These are phyloP conservation scores for Starmerella vaccinii DNA, from an alignment of 805 yeast species.

Conservation along the genomic window DNA sequence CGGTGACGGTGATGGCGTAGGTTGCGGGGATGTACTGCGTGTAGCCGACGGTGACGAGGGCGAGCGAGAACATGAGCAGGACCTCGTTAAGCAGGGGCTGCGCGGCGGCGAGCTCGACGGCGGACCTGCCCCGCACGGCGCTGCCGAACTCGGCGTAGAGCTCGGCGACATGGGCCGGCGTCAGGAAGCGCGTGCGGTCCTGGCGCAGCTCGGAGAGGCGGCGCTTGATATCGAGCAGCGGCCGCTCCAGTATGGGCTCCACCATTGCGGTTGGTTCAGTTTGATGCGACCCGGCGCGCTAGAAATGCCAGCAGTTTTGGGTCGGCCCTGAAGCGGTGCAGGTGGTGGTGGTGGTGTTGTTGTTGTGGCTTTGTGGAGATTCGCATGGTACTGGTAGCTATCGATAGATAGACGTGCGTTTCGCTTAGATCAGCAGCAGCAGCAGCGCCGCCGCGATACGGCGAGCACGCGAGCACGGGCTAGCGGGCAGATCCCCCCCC, in stretches of 20 bases:
- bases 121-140: slow-evolving; percentile 13
- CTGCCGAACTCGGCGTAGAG: slow-evolving; percentile 20
- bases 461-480: too few species aligned
- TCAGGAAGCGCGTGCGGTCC: slow-evolving; percentile 22
- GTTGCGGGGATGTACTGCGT: slow-evolving; percentile 89
- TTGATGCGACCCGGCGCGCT: too few species aligned
- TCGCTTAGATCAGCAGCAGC: background rate
- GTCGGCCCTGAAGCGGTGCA: too few species aligned
- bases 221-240: slow-evolving; percentile 9
- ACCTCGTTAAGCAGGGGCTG: slow-evolving; percentile 13
- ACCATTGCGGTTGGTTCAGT: too few species aligned
- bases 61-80: slow-evolving; percentile 56
- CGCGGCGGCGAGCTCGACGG: slow-evolving; percentile 6
- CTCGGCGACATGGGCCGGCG: slow-evolving; percentile 12
- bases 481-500: too few species aligned
- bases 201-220: slow-evolving; percentile 15
- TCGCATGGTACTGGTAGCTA: too few species aligned
- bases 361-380: background rate
- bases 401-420: background rate
- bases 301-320: too few species aligned
- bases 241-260: slow-evolving; percentile 9
- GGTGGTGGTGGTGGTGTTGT: too few species aligned
- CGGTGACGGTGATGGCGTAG: slow-evolving; percentile 79
- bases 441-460: background rate
- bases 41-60: slow-evolving; percentile 85